A percentile compares a stretch with the other conserved stretches of the same genome.
These are phyloP conservation scores for Colletotrichum eremochloae DNA, from an alignment of 2,329 filamentous ascomycete genomes.

Conservation along the genomic window DNA sequence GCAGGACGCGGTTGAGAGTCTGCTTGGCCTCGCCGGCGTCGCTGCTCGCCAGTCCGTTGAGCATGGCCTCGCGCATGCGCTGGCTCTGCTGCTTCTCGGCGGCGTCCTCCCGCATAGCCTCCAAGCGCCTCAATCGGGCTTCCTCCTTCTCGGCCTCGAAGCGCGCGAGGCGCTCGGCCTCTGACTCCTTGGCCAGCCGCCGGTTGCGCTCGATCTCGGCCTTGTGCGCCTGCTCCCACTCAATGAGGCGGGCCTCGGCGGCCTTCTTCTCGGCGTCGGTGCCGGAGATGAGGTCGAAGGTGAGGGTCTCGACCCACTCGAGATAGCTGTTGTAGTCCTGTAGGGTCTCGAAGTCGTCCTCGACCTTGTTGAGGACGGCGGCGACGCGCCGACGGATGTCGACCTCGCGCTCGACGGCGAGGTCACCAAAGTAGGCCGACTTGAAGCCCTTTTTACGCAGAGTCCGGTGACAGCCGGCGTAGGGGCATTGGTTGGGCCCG, in stretches of 20 bases:
- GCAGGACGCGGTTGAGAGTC: constrained; percentile 71
- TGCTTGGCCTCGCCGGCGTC: constrained; percentile 71
- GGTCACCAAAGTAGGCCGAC: constrained; percentile 89
- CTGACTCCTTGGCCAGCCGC: constrained; percentile 66
- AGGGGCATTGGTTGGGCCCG: constrained; percentile 92
- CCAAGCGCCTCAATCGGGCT: constrained; percentile 71
- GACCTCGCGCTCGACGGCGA: constrained; percentile 90
- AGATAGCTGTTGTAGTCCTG: constrained; percentile 93
- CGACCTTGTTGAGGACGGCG: constrained; percentile 84
- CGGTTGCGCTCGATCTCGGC: constrained; percentile 75
- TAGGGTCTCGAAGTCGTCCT: constrained; percentile 91
- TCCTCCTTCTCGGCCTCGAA: constrained; percentile 77
- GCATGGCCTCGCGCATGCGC: constrained; percentile 75
- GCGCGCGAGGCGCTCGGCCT: constrained; percentile 65
- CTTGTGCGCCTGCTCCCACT: constrained; percentile 81
- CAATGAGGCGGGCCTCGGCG: constrained; percentile 60
- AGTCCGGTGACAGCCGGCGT: constrained; percentile 88
- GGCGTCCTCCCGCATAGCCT: constrained; percentile 76
- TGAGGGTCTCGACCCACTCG: constrained; percentile 90
- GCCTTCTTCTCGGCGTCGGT: constrained; percentile 71
- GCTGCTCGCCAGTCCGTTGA: constrained; percentile 76
- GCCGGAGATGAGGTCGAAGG: constrained; percentile 86
- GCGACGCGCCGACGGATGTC: constrained; percentile 88
- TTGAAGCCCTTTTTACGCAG: constrained; percentile 88
- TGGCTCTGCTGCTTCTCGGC: constrained; percentile 75